phyloP scores from a whole-genome alignment of 2,329 filamentous ascomycete species.

The Fonsecaea pedrosoi region DNA sequence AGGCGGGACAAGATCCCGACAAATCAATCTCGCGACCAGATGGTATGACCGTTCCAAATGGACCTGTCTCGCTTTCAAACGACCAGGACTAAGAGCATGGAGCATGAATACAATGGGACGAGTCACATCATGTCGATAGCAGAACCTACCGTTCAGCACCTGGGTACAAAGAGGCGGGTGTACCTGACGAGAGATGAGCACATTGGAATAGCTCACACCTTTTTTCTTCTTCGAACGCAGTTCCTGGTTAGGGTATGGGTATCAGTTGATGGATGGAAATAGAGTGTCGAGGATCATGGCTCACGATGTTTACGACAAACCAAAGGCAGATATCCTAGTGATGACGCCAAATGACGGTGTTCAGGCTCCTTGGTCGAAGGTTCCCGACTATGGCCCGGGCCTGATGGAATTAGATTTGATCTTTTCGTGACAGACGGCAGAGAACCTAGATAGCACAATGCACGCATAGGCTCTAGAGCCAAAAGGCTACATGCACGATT shows the following conservation, averaged over 20 bases:
- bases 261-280: not conserved
- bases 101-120: not conserved
- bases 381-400: not conserved
- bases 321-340: not conserved
- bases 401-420: not conserved
- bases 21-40: not conserved
- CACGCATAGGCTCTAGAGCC: not conserved
- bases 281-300: not conserved
- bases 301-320: not conserved
- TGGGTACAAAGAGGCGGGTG: not conserved
- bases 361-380: not conserved
- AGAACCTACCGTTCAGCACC: not conserved
- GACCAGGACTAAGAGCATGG: not conserved
- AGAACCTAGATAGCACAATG: not conserved
- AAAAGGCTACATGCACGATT: not conserved
- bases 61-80: not conserved
- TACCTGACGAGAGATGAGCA: not conserved
- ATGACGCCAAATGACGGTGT: not conserved
- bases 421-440: not conserved
- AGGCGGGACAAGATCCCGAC: not conserved
- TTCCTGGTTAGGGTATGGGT: not conserved
- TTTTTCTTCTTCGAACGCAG: not conserved
- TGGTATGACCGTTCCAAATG: not conserved
- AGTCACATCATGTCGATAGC: not conserved
- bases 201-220: not conserved